Conservation (phyloP, 306 rosid genomes). For the Glycine latifolia region DNA sequence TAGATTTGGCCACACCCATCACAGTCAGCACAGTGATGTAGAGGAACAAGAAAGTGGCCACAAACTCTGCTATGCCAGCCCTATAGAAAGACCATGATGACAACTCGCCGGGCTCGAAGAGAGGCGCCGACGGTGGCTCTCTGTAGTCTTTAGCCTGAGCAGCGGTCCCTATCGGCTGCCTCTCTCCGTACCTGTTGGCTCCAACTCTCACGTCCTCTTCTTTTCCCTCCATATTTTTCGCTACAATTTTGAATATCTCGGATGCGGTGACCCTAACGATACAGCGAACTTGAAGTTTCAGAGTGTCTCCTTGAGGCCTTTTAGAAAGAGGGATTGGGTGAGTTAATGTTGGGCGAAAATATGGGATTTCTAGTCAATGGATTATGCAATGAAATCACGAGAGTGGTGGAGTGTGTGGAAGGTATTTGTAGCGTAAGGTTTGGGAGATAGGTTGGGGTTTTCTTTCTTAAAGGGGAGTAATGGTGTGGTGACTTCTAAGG, state of each 20-base stretch:
- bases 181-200: conserved; percentile 54
- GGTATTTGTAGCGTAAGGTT: conserved; percentile 40
- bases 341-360: background rate
- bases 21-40: conserved; percentile 55
- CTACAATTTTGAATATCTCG: too few relatives aligned
- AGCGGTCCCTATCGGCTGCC: conserved; percentile 54
- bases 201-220: conserved; percentile 61
- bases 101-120: conserved; percentile 52
- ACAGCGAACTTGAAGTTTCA: too few relatives aligned
- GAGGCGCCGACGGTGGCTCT: conserved; percentile 55
- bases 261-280: too few relatives aligned
- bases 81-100: conserved; percentile 62
- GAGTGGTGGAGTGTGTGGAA: conserved; percentile 8
- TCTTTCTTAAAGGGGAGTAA: background rate
- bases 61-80: conserved; percentile 62
- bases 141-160: conserved; percentile 53
- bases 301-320: background rate
- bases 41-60: conserved; percentile 63
- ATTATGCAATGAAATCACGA: background rate
- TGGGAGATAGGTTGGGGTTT: conserved; percentile 30
- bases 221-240: conserved; percentile 48
- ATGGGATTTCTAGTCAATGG: background rate
- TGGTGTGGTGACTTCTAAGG: background rate
- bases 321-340: background rate
- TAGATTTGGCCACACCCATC: conserved; percentile 54